Conservation (phyloP, 805 yeast species). For the Candida tammaniensis region DNA sequence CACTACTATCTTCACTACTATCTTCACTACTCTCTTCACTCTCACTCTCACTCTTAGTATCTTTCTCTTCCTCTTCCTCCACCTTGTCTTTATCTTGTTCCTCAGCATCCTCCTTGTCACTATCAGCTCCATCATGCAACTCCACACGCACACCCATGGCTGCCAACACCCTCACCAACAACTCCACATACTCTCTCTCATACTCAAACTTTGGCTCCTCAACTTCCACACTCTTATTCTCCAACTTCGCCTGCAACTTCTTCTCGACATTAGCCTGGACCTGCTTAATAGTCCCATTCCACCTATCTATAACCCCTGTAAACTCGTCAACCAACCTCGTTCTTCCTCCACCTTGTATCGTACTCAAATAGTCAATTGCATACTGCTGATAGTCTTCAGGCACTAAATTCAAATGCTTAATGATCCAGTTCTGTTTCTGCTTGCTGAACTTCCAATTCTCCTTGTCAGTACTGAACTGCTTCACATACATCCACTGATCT, state of each 20-base stretch:
- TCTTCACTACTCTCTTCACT: not conserved
- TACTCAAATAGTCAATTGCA: conserved; percentile 50
- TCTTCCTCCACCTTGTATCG: conserved; percentile 69
- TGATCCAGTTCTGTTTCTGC: conserved; percentile 83
- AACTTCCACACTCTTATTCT: conserved; percentile 16
- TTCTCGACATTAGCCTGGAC: conserved; percentile 40
- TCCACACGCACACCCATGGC: conserved; percentile 26
- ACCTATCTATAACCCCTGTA: conserved; percentile 43
- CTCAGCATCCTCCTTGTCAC: conserved; percentile 6
- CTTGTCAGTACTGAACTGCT: conserved; percentile 53
- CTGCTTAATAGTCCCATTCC: conserved; percentile 53
- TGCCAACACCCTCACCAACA: conserved; percentile 23
- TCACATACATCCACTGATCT: conserved; percentile 68
- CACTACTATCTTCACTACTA: conserved; percentile 1
- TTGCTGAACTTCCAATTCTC: conserved; percentile 80
- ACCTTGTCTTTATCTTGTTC: conserved; percentile 11
- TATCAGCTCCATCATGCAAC: conserved; percentile 11
- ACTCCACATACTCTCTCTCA: conserved; percentile 34
- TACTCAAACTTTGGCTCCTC: conserved; percentile 15
- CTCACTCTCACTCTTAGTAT: conserved; percentile 4
- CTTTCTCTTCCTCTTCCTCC: conserved; percentile 14
- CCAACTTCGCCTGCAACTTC: conserved; percentile 27
- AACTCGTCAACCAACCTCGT: conserved; percentile 53
- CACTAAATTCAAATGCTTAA: conserved; percentile 55
- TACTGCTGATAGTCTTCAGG: conserved; percentile 53